A percentile compares a stretch with the other conserved stretches of the same genome.
Conservation (phyloP, 179 eudicot species). For the Beta lomatogona region DNA sequence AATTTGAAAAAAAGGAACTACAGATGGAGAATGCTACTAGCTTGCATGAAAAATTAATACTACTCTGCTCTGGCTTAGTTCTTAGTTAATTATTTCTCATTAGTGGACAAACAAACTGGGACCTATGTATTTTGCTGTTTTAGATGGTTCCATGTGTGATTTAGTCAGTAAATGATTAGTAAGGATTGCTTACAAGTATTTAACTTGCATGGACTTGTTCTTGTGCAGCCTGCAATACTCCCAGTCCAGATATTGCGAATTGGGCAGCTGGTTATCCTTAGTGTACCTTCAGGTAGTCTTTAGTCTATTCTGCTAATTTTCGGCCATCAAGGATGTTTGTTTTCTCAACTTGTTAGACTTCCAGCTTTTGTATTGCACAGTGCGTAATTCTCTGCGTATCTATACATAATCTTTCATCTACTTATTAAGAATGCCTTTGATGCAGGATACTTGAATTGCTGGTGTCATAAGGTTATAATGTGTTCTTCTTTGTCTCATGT, state of each 20-base stretch:
- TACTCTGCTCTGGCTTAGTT: not conserved
- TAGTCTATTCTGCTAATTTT: conserved; percentile 5
- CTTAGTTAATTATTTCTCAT: not conserved
- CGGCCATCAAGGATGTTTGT: conserved; percentile 1
- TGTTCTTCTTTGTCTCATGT: not conserved
- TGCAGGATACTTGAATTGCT: not conserved
- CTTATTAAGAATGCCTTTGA: not conserved
- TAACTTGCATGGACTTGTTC: conserved; percentile 16
- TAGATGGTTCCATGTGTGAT: not conserved
- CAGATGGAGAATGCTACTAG: not conserved
- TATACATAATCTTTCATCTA: not conserved
- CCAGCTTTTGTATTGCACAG: not conserved
- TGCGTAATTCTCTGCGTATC: not conserved
- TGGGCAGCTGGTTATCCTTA: conserved; percentile 87
- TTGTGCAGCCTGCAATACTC: conserved; percentile 91
- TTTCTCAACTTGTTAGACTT: not conserved
- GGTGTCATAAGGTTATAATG: not conserved
- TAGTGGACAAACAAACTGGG: not conserved
- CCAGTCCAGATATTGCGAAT: conserved; percentile 89
- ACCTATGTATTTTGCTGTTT: conserved; percentile 10
- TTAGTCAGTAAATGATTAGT: not conserved
- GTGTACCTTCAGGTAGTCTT: conserved; percentile 87
- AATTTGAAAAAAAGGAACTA: not conserved
- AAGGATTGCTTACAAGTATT: conserved; percentile 16
- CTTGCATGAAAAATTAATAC: not conserved